A percentile compares a stretch with the other conserved stretches of the same genome.
phyloP scores from a whole-genome alignment of 176 grass and related monocot species.

The Tillandsia fasciculata region DNA sequence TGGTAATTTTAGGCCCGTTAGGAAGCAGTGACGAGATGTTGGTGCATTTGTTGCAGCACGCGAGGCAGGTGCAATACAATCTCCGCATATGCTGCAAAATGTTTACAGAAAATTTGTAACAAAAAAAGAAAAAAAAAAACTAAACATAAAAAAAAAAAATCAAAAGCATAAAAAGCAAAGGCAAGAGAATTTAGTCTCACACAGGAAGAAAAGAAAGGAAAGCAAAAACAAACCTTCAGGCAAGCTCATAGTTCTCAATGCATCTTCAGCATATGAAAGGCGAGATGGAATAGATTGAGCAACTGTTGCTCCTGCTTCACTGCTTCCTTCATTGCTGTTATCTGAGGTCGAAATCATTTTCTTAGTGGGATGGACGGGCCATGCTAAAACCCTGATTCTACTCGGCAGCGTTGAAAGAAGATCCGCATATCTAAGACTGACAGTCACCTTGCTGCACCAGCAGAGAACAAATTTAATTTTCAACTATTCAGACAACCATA shows the following conservation, averaged over 20 bases:
- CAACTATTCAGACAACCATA: background rate
- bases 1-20: background rate
- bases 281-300: constrained; percentile 42
- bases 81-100: constrained; percentile 68
- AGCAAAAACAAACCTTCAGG: constrained; percentile 48
- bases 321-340: constrained; percentile 22
- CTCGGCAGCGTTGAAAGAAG: constrained; percentile 57
- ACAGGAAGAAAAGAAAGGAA: background rate
- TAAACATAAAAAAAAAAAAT: background rate
- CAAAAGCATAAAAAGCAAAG: constrained; percentile 14
- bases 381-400: constrained; percentile 76
- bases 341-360: constrained; percentile 29
- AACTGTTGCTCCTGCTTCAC: background rate
- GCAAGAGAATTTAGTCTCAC: background rate
- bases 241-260: constrained; percentile 63
- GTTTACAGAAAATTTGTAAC: background rate
- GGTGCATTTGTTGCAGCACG: constrained; percentile 56
- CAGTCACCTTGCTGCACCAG: constrained; percentile 72
- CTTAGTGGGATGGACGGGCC: constrained; percentile 63
- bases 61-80: constrained; percentile 69
- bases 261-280: constrained; percentile 74
- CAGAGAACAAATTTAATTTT: background rate
- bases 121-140: background rate
- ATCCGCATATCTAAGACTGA: constrained; percentile 74
- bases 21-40: constrained; percentile 35